Evolutionary conservation across 2,329 filamentous ascomycete species (phyloP).

Genomic region (Falciphora oryzae): DNA sequence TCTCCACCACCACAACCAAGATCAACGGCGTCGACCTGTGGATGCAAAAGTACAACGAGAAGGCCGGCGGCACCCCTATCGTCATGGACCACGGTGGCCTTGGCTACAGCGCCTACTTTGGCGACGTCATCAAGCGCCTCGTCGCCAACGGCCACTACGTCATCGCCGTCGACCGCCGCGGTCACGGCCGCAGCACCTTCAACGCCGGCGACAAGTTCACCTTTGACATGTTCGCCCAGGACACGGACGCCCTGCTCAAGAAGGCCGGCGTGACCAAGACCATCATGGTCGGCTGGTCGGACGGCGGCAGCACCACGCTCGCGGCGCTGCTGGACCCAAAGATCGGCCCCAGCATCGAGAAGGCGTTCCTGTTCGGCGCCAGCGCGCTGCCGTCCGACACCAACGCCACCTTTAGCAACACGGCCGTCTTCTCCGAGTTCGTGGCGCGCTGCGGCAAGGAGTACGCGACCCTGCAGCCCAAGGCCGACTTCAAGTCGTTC

Average conservation of each 20-base stretch:
- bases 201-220: conserved; percentile 30
- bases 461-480: conserved; percentile 30
- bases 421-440: conserved; percentile 28
- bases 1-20: conserved; percentile 21
- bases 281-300: conserved; percentile 35
- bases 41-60: conserved; percentile 35
- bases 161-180: conserved; percentile 34
- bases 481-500: conserved; percentile 30
- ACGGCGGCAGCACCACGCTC: conserved; percentile 33
- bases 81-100: conserved; percentile 35
- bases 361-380: conserved; percentile 34
- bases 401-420: conserved; percentile 28
- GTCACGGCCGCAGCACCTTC: conserved; percentile 35
- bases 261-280: conserved; percentile 24
- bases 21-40: conserved; percentile 35
- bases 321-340: conserved; percentile 28
- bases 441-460: conserved; percentile 29
- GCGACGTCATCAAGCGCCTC: conserved; percentile 29
- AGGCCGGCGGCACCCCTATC: conserved; percentile 26
- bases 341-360: conserved; percentile 27
- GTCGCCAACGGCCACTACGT: conserved; percentile 29
- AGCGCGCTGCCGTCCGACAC: conserved; percentile 26
- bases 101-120: conserved; percentile 36
- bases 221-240: conserved; percentile 30
- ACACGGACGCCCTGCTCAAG: conserved; percentile 28